A percentile compares a stretch with the other conserved stretches of the same genome.
Conservation (phyloP, 2,329 filamentous ascomycete genomes). For the Nemania serpens region DNA sequence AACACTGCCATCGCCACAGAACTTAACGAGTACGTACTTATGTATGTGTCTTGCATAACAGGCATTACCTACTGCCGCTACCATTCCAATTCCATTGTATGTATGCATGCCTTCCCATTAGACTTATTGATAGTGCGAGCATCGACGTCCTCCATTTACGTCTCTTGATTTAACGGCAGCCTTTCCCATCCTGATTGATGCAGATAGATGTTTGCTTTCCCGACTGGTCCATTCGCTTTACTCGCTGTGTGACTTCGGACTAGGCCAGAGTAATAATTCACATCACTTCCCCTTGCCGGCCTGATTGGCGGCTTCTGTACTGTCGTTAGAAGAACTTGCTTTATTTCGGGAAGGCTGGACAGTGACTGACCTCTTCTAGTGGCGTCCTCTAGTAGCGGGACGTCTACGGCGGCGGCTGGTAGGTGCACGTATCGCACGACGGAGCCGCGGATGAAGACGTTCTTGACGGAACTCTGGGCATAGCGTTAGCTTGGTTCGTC, state of each 20-base stretch:
- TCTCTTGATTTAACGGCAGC: neutral
- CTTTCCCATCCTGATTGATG: neutral
- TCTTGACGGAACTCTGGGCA: slow-evolving; percentile 75
- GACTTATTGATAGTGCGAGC: neutral
- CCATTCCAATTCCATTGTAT: neutral
- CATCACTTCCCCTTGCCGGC: slow-evolving; percentile 59
- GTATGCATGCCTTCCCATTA: neutral
- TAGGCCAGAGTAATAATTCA: neutral
- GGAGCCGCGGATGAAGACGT: slow-evolving; percentile 92
- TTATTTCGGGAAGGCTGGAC: neutral
- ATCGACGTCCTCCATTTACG: neutral
- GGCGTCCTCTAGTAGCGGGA: slow-evolving; percentile 86
- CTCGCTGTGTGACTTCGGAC: neutral
- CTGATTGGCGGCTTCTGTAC: slow-evolving; percentile 61
- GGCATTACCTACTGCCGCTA: neutral
- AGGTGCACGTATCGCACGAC: slow-evolving; percentile 93
- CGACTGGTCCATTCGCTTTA: neutral
- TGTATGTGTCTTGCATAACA: neutral
- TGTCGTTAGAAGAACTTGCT: slow-evolving; percentile 2
- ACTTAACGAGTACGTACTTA: neutral
- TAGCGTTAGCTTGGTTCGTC: neutral
- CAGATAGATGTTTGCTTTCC: no score
- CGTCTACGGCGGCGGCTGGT: slow-evolving; percentile 80
- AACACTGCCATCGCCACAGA: neutral
- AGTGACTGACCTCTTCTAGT: slow-evolving; percentile 72